These are phyloP conservation scores for Elaeis guineensis DNA, from an alignment of 176 grass and related monocot genomes.

Conservation along the genomic window DNA sequence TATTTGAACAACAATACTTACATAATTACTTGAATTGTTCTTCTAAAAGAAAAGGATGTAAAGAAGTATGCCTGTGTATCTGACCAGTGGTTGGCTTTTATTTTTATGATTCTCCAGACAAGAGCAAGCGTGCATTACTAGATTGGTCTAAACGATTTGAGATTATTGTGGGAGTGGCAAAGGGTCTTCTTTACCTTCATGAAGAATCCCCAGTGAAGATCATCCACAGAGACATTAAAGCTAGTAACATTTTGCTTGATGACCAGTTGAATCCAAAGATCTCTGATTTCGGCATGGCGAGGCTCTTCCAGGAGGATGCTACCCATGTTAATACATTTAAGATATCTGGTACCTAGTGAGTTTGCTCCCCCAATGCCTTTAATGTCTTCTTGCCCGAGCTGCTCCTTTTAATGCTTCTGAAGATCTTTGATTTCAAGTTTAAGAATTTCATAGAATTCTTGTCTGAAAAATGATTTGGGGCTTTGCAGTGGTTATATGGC, in stretches of 20 bases:
- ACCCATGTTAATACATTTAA: constrained; percentile 28
- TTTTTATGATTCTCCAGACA: constrained; percentile 11
- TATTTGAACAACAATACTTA: too few relatives aligned
- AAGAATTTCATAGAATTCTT: not conserved
- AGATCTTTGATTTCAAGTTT: not conserved
- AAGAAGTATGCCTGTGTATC: constrained; percentile 8
- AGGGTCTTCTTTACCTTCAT: constrained; percentile 27
- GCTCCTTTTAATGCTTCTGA: not conserved
- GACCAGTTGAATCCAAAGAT: constrained; percentile 22
- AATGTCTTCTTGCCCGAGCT: not conserved
- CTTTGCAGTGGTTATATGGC: constrained; percentile 26
- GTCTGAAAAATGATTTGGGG: not conserved
- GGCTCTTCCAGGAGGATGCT: constrained; percentile 8
- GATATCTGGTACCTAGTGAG: constrained; percentile 26
- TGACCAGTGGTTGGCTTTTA: not conserved
- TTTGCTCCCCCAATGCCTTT: not conserved
- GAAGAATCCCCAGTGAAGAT: constrained; percentile 17
- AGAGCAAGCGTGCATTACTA: not conserved
- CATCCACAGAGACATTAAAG: constrained; percentile 34
- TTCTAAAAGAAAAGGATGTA: constrained; percentile 4
- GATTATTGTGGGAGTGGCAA: constrained; percentile 19
- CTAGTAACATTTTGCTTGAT: constrained; percentile 27
- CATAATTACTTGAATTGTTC: too few relatives aligned
- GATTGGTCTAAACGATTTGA: constrained; percentile 22
- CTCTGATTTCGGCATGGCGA: constrained; percentile 32